Base-by-base conservation (phyloP, 2,329 filamentous ascomycete genomes). In the Arthrinium puccinioides region DNA sequence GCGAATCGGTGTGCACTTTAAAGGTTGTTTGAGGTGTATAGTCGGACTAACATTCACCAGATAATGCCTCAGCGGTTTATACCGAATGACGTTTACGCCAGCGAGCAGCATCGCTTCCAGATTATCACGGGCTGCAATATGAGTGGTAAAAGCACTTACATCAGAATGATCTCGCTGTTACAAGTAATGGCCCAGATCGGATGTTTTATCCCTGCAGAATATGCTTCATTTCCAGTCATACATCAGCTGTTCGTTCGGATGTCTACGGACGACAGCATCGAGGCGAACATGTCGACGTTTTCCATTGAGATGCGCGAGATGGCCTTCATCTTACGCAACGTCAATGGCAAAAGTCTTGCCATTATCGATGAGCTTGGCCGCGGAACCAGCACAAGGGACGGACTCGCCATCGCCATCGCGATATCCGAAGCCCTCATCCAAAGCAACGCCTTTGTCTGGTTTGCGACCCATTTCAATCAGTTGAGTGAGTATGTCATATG, bases 71-170 rank as follows among this genome's bases (percentile, higher is more conserved):
- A 72, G 31, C 78, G 75, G 16, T 94, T 85, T 53, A 69, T 97
- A 4, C 85, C 92, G 0, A 97, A 97, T 45, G 89, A 97, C 52
- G 85, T 89, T 20, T 97, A 89, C 51, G 83, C 87, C 3, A 84
- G 82, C 0, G 73, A 83, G 23, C 80, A 90, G 42, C 79, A 80
- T 24, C 79, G 89, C 2, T 94, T 96, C 51, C 89, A 97, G 47
- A 84, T 97, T 43, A 82, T 98, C 44, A 97, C 90, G 0, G 90
- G 92, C 4, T 94, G 87, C 57, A 98, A 98, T 51, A 98, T 98
- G 92, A 94, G 87, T 49, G 92, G 89, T 1, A 98, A 97, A 58
- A 94, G 85, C 45, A 98, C 89, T 0, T 97, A 96, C 53, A 95
- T 97, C 44, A 79, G 87, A 34, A 82, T 84, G 2, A 70, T 94